Evolutionary conservation across 129 eudicot genomes (phyloP).

Genomic region (Flaveria bidentis): DNA sequence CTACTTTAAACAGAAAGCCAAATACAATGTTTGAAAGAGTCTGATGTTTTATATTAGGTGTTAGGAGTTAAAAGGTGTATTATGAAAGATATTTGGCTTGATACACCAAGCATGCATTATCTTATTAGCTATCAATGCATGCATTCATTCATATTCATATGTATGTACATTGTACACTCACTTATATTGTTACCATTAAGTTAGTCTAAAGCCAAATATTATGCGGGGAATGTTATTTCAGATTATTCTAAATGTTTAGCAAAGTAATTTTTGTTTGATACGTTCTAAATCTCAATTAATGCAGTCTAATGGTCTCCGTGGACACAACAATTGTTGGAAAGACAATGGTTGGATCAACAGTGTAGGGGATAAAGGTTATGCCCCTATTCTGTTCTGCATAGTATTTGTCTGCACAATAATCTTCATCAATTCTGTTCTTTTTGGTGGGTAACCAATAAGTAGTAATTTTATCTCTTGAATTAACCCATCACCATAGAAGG

Average conservation of each 20-base stretch:
- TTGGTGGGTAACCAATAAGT: slow-evolving; percentile 51
- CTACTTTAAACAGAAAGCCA: neutral
- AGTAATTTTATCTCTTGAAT: slow-evolving; percentile 11
- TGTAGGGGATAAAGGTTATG: slow-evolving; percentile 58
- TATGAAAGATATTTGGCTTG: too few relatives aligned
- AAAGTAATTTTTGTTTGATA: slow-evolving; percentile 5
- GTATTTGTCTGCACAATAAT: slow-evolving; percentile 58
- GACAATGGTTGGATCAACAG: slow-evolving; percentile 45
- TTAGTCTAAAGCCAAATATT: too few relatives aligned
- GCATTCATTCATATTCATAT: too few relatives aligned
- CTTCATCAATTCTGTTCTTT: slow-evolving; percentile 75
- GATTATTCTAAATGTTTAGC: neutral
- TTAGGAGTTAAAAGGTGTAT: neutral
- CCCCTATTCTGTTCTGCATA: slow-evolving; percentile 65
- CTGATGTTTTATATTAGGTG: neutral
- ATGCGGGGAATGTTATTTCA: neutral
- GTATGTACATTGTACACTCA: neutral
- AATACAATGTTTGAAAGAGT: neutral
- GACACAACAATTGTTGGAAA: slow-evolving; percentile 53
- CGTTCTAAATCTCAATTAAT: slow-evolving; percentile 20
- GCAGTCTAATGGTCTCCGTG: slow-evolving; percentile 71
- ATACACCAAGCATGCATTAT: too few relatives aligned
- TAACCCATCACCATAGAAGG: neutral
- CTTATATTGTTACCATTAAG: neutral
- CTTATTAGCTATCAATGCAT: too few relatives aligned